These are phyloP conservation scores for Phytophthora pini DNA, from an alignment of 352 stramenopile species.

Conservation along the genomic window DNA sequence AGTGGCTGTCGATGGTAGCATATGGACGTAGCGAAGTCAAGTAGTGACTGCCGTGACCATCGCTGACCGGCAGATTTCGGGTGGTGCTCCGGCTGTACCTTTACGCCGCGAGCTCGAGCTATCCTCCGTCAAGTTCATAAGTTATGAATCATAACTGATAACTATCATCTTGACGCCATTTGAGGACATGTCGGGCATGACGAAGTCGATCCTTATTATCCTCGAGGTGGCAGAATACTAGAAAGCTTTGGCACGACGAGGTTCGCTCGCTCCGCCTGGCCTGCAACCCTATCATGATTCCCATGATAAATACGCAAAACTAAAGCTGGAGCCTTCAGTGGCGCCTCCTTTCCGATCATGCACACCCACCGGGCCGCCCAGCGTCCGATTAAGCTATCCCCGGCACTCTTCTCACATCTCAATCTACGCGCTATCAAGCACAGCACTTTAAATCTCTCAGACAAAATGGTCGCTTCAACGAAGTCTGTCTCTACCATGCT, in stretches of 20 bases:
- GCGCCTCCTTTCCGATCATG: neutral
- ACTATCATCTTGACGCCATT: neutral
- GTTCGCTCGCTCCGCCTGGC: conserved; percentile 26
- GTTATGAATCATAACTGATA: neutral
- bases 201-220: conserved; percentile 20
- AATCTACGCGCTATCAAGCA: conserved; percentile 24
- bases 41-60: conserved; percentile 11
- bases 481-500: conserved; percentile 17
- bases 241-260: conserved; percentile 13
- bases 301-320: neutral
- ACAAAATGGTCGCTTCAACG: conserved; percentile 20
- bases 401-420: conserved; percentile 18
- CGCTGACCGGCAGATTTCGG: conserved; percentile 5
- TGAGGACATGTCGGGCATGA: neutral
- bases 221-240: neutral
- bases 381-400: conserved; percentile 13
- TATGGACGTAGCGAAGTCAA: conserved; percentile 16
- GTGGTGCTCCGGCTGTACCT: conserved; percentile 17
- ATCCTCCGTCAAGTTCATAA: conserved; percentile 16
- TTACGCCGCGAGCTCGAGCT: conserved; percentile 21
- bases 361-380: neutral
- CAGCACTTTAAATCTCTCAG: neutral
- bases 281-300: conserved; percentile 19
- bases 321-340: neutral
- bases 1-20: neutral